Conservation (phyloP, 306 rosid species). For the Cicer judaicum region DNA sequence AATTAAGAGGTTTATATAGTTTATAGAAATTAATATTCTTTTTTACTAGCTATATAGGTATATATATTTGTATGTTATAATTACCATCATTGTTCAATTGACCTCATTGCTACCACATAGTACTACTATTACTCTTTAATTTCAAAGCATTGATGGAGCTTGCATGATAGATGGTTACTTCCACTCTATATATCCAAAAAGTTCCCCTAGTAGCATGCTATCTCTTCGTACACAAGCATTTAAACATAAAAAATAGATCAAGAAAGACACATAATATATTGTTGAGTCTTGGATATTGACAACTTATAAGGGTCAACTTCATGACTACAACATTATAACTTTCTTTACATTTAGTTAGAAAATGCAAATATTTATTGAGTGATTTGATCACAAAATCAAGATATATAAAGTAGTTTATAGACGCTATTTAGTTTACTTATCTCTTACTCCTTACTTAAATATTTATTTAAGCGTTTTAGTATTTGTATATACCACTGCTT, state of each 20-base stretch:
- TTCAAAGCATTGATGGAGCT: constrained; percentile 45
- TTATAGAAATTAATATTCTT: constrained; percentile 31
- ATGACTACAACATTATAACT: no score
- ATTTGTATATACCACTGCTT: no score
- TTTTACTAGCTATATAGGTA: constrained; percentile 10
- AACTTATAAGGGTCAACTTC: neutral
- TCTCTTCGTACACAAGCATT: constrained; percentile 13
- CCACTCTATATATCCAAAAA: constrained; percentile 34
- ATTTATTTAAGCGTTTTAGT: no score
- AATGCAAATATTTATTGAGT: no score
- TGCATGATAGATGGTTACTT: constrained; percentile 44
- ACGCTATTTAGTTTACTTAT: no score
- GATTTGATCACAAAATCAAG: no score
- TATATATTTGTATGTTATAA: neutral
- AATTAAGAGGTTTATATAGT: constrained; percentile 11
- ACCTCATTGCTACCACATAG: constrained; percentile 44
- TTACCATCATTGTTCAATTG: constrained; percentile 47
- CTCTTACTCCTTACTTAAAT: no score
- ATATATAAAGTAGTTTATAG: no score
- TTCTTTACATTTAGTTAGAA: no score
- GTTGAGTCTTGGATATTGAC: neutral
- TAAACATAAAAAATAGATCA: neutral
- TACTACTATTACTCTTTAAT: neutral
- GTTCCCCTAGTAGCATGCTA: constrained; percentile 1
- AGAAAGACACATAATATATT: constrained; percentile 25